Base-by-base conservation (phyloP, 352 stramenopile species). In the Globisporangium echinulatum region DNA sequence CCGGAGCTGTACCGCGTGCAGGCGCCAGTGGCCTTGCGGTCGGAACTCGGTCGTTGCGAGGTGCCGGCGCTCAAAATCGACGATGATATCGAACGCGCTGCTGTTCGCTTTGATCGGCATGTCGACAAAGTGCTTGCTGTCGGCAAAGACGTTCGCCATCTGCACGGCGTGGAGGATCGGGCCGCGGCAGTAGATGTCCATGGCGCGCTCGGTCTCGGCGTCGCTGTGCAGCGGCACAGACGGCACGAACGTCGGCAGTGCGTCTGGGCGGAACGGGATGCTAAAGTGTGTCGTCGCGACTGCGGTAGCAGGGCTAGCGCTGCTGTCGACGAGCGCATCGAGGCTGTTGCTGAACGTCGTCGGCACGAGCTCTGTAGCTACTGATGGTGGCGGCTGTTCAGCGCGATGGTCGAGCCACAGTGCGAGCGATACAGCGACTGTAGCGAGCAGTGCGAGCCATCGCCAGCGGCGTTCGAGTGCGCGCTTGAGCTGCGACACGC, bases 121-220 rank as follows among this genome's bases (percentile, higher is more conserved):
- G 65, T 97, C 90, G 4, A 97, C 91, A 62, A 97, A 97, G 59
- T 94, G 82, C 61, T 97, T 97, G 70, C 78, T 90, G 75, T 97
- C 91, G 5, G 74, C 64, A 55, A 94, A 97, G 19, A 97, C 68
- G 14, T 72, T 67, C 13, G 75, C 59, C 70, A 86, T 89, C 63
- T 92, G 80, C 62, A 90, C 72, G 11, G 78, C 69, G 63, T 90
- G 80, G 9, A 92, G 67, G 42, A 92, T 56, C 9, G 77, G 74
- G 2, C 80, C 82, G 10, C 68, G 77, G 57, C 80, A 89, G 70
- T 89, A 92, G 55, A 92, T 86, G 57, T 88, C 79, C 76, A 90
- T 82, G 9, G 74, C 52, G 54, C 75, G 73, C 40, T 91, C 75
- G 5, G 74, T 70, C 54, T 88, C 70, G 2, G 71, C 65, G 62